Evolutionary conservation across 2,329 filamentous ascomycete genomes (phyloP).

Genomic region (Pseudocercospora vitis): DNA sequence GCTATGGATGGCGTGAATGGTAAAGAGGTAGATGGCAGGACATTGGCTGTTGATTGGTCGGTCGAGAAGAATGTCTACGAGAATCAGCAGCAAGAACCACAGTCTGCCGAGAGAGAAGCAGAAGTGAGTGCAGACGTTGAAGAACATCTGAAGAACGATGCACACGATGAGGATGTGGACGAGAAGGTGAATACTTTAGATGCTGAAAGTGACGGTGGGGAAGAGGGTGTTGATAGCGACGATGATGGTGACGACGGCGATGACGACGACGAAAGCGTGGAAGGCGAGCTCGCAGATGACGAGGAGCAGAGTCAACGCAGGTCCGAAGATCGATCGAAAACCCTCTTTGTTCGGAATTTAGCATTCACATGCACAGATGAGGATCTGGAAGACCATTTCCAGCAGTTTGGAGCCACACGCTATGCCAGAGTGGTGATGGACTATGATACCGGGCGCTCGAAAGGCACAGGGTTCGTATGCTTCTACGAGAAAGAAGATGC

Average conservation of each 20-base stretch:
- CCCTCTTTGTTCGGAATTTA: conserved; percentile 89
- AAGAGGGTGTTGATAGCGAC: conserved; percentile 45
- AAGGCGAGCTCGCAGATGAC: conserved; percentile 43
- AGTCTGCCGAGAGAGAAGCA: conserved; percentile 38
- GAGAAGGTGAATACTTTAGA: conserved; percentile 37
- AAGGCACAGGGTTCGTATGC: conserved; percentile 92
- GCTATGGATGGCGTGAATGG: conserved; percentile 85
- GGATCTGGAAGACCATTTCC: conserved; percentile 79
- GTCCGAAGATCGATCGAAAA: conserved; percentile 66
- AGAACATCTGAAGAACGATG: conserved; percentile 26
- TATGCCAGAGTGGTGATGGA: conserved; percentile 93
- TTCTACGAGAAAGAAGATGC: conserved; percentile 79
- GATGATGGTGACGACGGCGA: conserved; percentile 47
- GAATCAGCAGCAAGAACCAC: conserved; percentile 48
- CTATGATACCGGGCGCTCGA: conserved; percentile 77
- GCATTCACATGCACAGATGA: conserved; percentile 87
- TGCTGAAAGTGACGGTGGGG: conserved; percentile 45
- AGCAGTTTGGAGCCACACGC: conserved; percentile 80
- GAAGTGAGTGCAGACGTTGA: conserved; percentile 28
- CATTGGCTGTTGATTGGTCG: conserved; percentile 92
- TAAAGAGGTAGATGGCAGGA: conserved; percentile 82
- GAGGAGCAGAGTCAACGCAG: conserved; percentile 46
- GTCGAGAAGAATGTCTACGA: conserved; percentile 78
- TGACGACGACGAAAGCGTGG: conserved; percentile 45
- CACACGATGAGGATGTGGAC: conserved; percentile 34